phyloP scores from a whole-genome alignment of 352 stramenopile species.

The Aphanomyces stellatus region DNA sequence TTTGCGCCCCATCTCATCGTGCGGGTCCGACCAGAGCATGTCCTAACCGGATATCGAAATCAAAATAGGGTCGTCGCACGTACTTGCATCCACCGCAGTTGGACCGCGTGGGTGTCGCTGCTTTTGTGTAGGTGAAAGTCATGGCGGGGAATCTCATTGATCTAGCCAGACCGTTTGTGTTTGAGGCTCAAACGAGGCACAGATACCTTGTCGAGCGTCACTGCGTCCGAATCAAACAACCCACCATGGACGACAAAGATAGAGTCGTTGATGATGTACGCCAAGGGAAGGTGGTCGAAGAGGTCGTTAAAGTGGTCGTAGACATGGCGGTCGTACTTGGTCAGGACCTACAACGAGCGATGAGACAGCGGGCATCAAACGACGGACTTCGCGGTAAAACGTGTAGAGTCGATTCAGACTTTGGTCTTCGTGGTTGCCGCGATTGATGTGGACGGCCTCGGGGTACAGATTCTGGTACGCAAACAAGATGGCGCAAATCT shows the following conservation, averaged over 20 bases:
- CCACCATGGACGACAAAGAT: constrained; percentile 66
- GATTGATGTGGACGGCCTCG: constrained; percentile 43
- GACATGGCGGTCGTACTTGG: constrained; percentile 13
- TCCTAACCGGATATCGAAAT: neutral
- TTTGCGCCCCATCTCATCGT: neutral
- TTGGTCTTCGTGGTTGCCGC: constrained; percentile 69
- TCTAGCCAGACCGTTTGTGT: neutral
- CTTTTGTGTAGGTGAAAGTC: neutral
- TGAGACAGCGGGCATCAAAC: neutral
- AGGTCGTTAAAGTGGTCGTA: constrained; percentile 24
- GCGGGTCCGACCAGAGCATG: constrained; percentile 15
- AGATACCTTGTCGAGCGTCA: constrained; percentile 27
- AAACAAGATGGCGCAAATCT: constrained; percentile 42
- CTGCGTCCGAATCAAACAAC: constrained; percentile 30
- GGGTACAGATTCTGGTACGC: constrained; percentile 41
- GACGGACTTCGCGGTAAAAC: constrained; percentile 23
- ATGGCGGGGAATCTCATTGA: constrained; percentile 6
- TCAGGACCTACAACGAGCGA: neutral
- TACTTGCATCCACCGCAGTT: constrained; percentile 11
- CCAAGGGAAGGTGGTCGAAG: constrained; percentile 49
- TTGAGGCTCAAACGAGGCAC: neutral
- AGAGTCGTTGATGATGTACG: constrained; percentile 34
- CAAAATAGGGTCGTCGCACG: too few species aligned
- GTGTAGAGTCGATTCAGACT: constrained; percentile 39
- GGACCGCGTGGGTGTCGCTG: neutral